Conservation (phyloP, 2,329 filamentous ascomycete species). For the Colletotrichum tofieldiae region DNA sequence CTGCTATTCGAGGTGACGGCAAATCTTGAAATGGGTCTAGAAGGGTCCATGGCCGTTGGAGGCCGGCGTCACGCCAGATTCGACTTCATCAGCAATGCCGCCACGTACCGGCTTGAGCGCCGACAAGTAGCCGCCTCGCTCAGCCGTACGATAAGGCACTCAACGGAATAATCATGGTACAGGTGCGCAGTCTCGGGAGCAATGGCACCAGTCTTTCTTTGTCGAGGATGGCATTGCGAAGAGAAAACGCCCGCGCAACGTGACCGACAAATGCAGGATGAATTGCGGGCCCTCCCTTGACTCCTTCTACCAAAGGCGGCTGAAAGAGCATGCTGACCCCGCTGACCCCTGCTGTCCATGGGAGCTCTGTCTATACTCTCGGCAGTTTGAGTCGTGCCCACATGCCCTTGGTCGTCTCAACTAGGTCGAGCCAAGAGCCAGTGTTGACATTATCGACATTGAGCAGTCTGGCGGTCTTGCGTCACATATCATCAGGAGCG, state of each 20-base stretch:
- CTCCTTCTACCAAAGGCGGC: neutral
- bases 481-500: neutral
- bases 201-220: too few species aligned
- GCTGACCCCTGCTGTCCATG: neutral
- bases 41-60: neutral
- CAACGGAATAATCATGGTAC: neutral
- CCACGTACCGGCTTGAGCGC: neutral
- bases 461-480: neutral
- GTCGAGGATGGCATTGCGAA: neutral
- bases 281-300: neutral
- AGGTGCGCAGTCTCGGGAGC: neutral
- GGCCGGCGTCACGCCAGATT: neutral
- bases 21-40: neutral
- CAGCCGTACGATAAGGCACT: neutral
- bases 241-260: neutral
- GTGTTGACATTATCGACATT: neutral
- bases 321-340: neutral
- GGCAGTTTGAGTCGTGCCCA: neutral
- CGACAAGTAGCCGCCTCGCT: neutral
- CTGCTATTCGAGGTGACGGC: neutral
- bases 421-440: neutral
- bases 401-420: neutral
- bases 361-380: constrained; percentile 7
- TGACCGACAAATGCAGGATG: neutral
- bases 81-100: neutral